Base-by-base conservation (phyloP, 352 stramenopile species). In the Globisporangium parvum region DNA sequence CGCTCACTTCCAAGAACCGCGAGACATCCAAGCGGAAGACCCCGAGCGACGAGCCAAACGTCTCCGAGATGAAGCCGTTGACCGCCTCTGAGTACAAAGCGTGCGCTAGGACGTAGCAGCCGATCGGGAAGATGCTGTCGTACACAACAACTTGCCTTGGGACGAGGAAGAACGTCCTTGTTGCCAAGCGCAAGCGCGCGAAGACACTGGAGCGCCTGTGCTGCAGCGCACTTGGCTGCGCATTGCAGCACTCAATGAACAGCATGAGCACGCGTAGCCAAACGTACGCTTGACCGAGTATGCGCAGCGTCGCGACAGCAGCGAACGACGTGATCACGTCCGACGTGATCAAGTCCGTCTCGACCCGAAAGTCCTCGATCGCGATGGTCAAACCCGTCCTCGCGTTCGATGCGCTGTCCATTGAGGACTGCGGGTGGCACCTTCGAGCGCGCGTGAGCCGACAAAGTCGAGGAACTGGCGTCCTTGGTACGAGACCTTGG, bases 71-170 rank as follows among this genome's bases (percentile, higher is more conserved):
- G 6, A 61, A 17, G 26, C 63, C 55, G 26, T 77, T 69, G 0
- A 63, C 51, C 0, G 49, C 40, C 0, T 49, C 35, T 6, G 66
- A 47, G 47, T 77, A 66, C 24, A 77, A 44, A 2, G 58, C n/a
- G 37, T 77, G 69, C 2, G 69, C 66, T 1, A 71, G 1, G 0
- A 59, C 47, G 53, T 77, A 77, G 47, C 66, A 74, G 2, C 24
- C 11, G 18, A 77, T 66, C 2, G 69, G 69, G 24, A 77, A 41
- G 11, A 63, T 24, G 8, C 59, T 70, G 2, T 66, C 66, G 47
- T 74, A 76, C 18, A 70, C 51, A 14, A 71, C 53, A 0, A 65
- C 56, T 48, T 76, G 68, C 33, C 65, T 73, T 11, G 68, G 68
- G 0, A 76, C 28, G 45, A 62, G 23, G 12, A 76, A 65, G n/a